phyloP scores from a whole-genome alignment of 345 rosid genomes.

The Lagerstroemia speciosa region DNA sequence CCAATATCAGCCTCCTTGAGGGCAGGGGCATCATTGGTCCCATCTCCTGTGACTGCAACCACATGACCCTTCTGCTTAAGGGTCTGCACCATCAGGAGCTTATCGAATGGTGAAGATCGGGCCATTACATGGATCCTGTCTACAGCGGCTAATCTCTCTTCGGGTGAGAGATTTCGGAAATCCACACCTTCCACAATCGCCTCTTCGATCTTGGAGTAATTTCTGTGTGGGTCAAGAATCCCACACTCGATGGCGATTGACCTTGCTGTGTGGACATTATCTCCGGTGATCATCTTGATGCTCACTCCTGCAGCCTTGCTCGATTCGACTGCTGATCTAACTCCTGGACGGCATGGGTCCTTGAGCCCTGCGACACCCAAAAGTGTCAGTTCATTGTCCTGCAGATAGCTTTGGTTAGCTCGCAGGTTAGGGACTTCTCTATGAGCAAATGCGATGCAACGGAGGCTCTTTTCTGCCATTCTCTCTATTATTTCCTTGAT shows the following conservation, averaged over 20 bases:
- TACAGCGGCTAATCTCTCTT: constrained; percentile 7
- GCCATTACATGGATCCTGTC: constrained; percentile 30
- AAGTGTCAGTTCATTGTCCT: constrained; percentile 14
- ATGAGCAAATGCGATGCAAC: constrained; percentile 45
- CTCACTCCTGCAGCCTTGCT: constrained; percentile 30
- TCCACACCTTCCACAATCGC: constrained; percentile 15
- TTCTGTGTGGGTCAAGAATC: constrained; percentile 10
- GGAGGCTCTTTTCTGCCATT: constrained; percentile 40
- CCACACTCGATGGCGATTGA: constrained; percentile 23
- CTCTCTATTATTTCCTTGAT: constrained; percentile 15
- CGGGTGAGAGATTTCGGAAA: constrained; percentile 15
- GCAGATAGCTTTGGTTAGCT: not conserved
- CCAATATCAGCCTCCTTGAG: constrained; percentile 18
- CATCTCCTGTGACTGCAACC: constrained; percentile 49
- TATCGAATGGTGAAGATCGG: constrained; percentile 44
- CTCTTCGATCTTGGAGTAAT: constrained; percentile 6
- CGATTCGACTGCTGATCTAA: constrained; percentile 23
- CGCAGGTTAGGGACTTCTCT: not conserved
- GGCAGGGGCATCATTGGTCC: constrained; percentile 50
- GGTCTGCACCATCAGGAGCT: constrained; percentile 38
- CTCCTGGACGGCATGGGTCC: constrained; percentile 41
- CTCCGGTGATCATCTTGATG: constrained; percentile 18
- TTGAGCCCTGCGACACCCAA: constrained; percentile 32
- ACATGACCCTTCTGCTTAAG: constrained; percentile 31
- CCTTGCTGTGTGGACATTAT: constrained; percentile 18